Evolutionary conservation across 257 asterid species (phyloP), one percentile per base, ranked within the genome.

Genomic region (Penstemon newberryi): DNA sequence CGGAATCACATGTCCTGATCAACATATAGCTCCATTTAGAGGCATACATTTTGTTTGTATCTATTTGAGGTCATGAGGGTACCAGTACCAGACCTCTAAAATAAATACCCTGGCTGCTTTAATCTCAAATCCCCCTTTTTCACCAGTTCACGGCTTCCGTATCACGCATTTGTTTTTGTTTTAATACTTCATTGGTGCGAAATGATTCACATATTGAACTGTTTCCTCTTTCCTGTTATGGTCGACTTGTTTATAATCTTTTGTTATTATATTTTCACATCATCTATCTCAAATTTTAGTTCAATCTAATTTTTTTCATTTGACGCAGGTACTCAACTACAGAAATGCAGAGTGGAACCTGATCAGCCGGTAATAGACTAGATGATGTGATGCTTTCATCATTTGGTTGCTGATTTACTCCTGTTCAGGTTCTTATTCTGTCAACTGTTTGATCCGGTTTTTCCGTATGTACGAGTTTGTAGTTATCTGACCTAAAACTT

Each of bases 251-350:
- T n/a, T 63, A 5, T 7, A 8, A 37, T 39, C 10, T 15, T 62
- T 63, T 55, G 7, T 45, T 45, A 33, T 8, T 5, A 65, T 58
- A 43, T 58, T 61, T 63, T 37, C 46, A 60, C 41, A 2, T 53
- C 57, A 38, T 19, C 44, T 49, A 8, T n/a, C 51, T 42, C 6
- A 15, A 15, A 19, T 54, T 13, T 39, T 15, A 9, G 12, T 39
- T 38, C 65, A 60, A 33, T 5, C 80, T 66, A 8, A 75, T 37
- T 12, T 56, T 64, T 56, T 67, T 50, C 37, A 13, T 57, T 63
- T 72, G 52, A 57, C 43, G 59, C 78, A 75, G 81, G 75, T 68
- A 46, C 25, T 5, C 33, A 12, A 43, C 51, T 3, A 18, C 25
- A n/a, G 15, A 63, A 18, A 33, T 60, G 71, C 55, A 36, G 52